These are phyloP conservation scores for Neurospora sp. DNA, from an alignment of 495 filamentous ascomycete genomes.

Conservation along the genomic window DNA sequence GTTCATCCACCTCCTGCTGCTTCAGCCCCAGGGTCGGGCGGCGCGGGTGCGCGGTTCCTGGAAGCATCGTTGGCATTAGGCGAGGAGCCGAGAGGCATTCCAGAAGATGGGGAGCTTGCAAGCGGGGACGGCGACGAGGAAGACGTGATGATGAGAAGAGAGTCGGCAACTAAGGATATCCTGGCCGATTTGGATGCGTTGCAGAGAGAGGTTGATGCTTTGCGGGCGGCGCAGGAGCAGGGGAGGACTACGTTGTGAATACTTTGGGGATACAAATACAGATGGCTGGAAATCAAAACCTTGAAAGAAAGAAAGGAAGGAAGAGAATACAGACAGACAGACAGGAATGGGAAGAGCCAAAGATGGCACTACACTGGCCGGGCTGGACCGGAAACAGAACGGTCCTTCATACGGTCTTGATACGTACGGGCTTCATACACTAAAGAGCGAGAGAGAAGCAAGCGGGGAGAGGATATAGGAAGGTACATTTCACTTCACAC, in stretches of 20 bases:
- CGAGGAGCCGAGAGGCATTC: constrained; percentile 7
- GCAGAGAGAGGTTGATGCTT: constrained; percentile 62
- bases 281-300: neutral
- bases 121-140: neutral
- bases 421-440: neutral
- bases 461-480: neutral
- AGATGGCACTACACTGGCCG: neutral
- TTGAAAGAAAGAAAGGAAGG: neutral
- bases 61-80: neutral
- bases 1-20: constrained; percentile 13
- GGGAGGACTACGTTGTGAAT: neutral
- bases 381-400: neutral
- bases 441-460: neutral
- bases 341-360: neutral
- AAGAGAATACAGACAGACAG: neutral
- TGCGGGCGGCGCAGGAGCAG: constrained; percentile 29
- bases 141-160: neutral
- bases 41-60: constrained; percentile 7
- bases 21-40: neutral
- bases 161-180: constrained; percentile 38
- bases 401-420: neutral
- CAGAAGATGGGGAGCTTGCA: neutral
- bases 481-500: neutral
- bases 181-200: constrained; percentile 57
- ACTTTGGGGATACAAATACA: neutral